Conservation (phyloP, 805 yeast genomes). For the Kluyveromyces starmeri region DNA sequence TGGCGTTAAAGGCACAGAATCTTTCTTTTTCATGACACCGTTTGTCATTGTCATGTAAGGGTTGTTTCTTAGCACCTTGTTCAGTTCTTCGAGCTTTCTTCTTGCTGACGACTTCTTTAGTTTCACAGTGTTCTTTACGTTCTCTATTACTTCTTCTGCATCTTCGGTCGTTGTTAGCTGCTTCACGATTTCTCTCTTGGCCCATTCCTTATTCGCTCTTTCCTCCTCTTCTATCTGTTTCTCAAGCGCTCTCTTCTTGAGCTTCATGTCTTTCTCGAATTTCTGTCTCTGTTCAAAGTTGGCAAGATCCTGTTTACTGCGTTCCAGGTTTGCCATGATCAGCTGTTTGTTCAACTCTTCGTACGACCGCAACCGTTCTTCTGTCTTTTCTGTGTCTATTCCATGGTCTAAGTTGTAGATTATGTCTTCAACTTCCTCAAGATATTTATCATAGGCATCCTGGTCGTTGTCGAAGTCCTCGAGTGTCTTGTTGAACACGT, state of each 20-base stretch:
- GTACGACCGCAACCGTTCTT: slow-evolving; percentile 54
- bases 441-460: slow-evolving; percentile 60
- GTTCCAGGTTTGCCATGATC: slow-evolving; percentile 67
- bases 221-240: slow-evolving; percentile 58
- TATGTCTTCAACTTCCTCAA: slow-evolving; percentile 76
- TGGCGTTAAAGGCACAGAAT: slow-evolving; percentile 75
- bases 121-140: slow-evolving; percentile 41
- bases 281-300: slow-evolving; percentile 55
- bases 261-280: slow-evolving; percentile 58
- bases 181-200: slow-evolving; percentile 49
- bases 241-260: slow-evolving; percentile 42
- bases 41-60: slow-evolving; percentile 28
- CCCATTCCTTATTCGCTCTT: slow-evolving; percentile 41
- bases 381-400: slow-evolving; percentile 60
- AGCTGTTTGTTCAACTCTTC: slow-evolving; percentile 66
- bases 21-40: slow-evolving; percentile 24
- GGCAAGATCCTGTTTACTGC: slow-evolving; percentile 62
- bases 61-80: slow-evolving; percentile 30
- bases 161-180: slow-evolving; percentile 38
- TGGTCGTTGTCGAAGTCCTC: slow-evolving; percentile 55
- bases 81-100: slow-evolving; percentile 38
- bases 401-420: slow-evolving; percentile 68
- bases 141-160: slow-evolving; percentile 42
- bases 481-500: slow-evolving; percentile 71
- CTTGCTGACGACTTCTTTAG: slow-evolving; percentile 58